Evolutionary conservation across 345 rosid genomes (phyloP).

Genomic region (Clausena lansium): DNA sequence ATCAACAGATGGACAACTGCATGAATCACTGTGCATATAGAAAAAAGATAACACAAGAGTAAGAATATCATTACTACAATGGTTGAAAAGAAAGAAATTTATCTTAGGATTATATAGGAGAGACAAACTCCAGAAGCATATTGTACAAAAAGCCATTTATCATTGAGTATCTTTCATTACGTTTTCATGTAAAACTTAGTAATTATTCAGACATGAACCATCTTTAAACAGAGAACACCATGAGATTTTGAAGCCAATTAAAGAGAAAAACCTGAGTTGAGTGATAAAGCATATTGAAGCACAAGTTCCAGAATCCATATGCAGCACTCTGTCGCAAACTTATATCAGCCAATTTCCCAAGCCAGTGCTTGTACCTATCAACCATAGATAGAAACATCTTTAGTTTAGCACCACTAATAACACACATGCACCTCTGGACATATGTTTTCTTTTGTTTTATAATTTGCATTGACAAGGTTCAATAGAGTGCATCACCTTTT

Average conservation of each 20-base stretch:
- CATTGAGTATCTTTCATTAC: not conserved
- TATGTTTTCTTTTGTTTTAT: not conserved
- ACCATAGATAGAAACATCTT: conserved; percentile 20
- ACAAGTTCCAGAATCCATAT: conserved; percentile 87
- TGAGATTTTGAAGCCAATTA: conserved; percentile 5
- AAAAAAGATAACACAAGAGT: not conserved
- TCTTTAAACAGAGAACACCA: not conserved
- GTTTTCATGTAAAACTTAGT: not conserved
- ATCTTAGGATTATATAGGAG: not conserved
- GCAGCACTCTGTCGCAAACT: conserved; percentile 98
- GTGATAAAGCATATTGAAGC: conserved; percentile 89
- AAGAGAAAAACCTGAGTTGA: conserved; percentile 70
- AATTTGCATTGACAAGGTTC: not conserved
- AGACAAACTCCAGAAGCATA: not conserved
- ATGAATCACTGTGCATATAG: not conserved
- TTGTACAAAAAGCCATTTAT: not conserved
- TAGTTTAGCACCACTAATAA: conserved; percentile 13
- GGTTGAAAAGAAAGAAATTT: not conserved
- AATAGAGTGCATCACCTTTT: conserved; percentile 45
- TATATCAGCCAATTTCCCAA: conserved; percentile 73
- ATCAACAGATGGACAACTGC: not conserved
- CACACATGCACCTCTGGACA: conserved; percentile 1
- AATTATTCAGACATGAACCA: not conserved
- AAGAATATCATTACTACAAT: not conserved
- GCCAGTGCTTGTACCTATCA: conserved; percentile 75